Base-by-base conservation (phyloP, 257 asterid genomes). In the Gentiana dahurica region DNA sequence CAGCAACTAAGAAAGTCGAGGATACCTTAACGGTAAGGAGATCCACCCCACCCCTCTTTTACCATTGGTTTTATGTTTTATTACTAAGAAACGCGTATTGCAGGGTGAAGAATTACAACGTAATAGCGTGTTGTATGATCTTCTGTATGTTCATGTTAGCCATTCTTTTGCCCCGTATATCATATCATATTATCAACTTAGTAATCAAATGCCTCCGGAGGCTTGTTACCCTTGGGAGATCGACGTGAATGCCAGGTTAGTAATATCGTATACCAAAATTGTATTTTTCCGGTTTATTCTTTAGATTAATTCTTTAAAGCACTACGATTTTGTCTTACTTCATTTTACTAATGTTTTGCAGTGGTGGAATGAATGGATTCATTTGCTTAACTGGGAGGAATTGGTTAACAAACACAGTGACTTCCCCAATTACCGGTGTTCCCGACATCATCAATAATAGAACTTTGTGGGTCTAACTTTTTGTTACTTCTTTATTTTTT, bases 361-460 rank as follows among this genome's bases (percentile, higher is more conserved):
- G 97, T 65, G 83, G 80, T 56, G 97, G 94, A 61, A 92, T 92
- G 98, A 85, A 92, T 65, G 98, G 97, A 66, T 88, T 73, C 75
- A 55, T 88, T 71, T 78, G 87, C 77, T 77, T 88, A 71, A 81
- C 80, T 53, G 69, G 66, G 69, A 78, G 97, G 81, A 92, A 92
- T 75, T 73, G 70, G 56, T 61, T 65, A 71, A 76, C 63, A 55
- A 70, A 57, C 52, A 71, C 62, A 59, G 67, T 85, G 66, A 73
- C 82, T 62, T 76, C 93, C 68, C 89, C 93, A 57, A 73, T 88
- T 56, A 52, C 51, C 66, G 94, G 88, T 48, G 62, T 73, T 67
- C 79, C 65, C 58, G 83, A 80, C 73, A 74, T 85, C 15, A 63
- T 49, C 49, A 59, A 70, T 62, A 88, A 92, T 70, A 79, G 65